phyloP scores from a whole-genome alignment of 805 yeast genomes.

The Maudiozyma saulgeensis region DNA sequence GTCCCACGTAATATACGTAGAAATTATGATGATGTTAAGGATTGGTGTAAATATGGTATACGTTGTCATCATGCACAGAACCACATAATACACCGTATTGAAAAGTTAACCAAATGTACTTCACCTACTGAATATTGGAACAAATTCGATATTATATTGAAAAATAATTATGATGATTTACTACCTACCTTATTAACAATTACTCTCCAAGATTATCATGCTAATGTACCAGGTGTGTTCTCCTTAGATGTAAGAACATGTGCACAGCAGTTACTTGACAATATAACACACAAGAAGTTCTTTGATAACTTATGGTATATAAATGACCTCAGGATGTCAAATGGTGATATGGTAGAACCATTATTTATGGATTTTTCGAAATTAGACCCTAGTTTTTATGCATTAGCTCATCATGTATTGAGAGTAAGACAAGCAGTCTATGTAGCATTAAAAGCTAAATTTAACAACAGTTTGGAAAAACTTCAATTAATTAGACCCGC shows the following conservation, averaged over 20 bases:
- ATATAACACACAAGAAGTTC: neutral
- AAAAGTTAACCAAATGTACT: neutral
- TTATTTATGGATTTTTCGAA: neutral
- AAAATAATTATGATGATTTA: neutral
- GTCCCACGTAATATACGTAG: neutral
- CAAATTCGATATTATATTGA: neutral
- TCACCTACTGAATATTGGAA: neutral
- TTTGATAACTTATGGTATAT: neutral
- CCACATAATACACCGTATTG: neutral
- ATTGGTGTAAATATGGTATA: neutral
- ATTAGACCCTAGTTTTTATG: neutral
- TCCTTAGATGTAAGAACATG: neutral
- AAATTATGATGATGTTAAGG: neutral
- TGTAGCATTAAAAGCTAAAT: neutral
- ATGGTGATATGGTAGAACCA: neutral
- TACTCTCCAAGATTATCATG: neutral
- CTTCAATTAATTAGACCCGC: neutral
- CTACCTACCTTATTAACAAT: neutral
- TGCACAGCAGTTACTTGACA: neutral
- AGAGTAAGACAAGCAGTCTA: too few species aligned
- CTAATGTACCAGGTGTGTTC: neutral
- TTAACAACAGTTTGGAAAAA: conserved; percentile 6
- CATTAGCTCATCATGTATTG: too few species aligned
- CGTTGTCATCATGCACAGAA: neutral
- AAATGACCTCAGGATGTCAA: neutral